These are phyloP conservation scores for Aspergillus steynii DNA, from an alignment of 495 filamentous ascomycete genomes.

Conservation along the genomic window DNA sequence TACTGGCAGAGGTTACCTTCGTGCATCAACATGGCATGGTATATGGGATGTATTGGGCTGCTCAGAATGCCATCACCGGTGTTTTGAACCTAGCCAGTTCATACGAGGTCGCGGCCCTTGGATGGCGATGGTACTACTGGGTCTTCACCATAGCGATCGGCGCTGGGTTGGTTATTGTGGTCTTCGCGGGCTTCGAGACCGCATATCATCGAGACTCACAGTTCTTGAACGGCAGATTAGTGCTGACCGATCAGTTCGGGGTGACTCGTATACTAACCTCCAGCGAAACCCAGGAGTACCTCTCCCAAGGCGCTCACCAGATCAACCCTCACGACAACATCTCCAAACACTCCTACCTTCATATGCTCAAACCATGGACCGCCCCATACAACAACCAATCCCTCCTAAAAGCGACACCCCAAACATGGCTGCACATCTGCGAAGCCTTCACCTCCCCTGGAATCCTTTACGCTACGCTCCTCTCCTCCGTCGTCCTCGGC, in stretches of 20 bases:
- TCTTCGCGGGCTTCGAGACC: conserved; percentile 35
- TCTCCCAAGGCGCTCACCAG: conserved; percentile 5
- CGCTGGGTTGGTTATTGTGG: conserved; percentile 30
- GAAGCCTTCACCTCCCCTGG: conserved; percentile 36
- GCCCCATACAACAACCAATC: conserved; percentile 12
- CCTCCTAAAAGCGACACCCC: conserved; percentile 14
- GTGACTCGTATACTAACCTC: conserved; percentile 29
- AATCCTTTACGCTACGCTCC: conserved; percentile 36
- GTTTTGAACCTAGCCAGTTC: conserved; percentile 32
- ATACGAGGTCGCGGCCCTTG: conserved; percentile 32
- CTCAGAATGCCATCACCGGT: conserved; percentile 34
- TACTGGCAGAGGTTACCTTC: conserved; percentile 37
- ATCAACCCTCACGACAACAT: conserved; percentile 4
- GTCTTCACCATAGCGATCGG: conserved; percentile 33
- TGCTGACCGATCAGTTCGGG: conserved; percentile 40
- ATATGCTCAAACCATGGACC: conserved; percentile 32
- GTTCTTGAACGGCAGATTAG: conserved; percentile 26
- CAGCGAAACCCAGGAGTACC: conserved; percentile 6
- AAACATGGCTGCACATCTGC: conserved; percentile 34
- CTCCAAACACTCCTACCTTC: conserved; percentile 29
- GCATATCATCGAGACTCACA: conserved; percentile 26
- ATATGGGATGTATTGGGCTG: conserved; percentile 36
- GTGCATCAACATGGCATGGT: conserved; percentile 32
- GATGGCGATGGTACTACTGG: conserved; percentile 45
- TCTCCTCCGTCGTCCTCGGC: conserved; percentile 35